phyloP scores from a whole-genome alignment of 2,329 filamentous ascomycete genomes.

The Penicillium sp. region DNA sequence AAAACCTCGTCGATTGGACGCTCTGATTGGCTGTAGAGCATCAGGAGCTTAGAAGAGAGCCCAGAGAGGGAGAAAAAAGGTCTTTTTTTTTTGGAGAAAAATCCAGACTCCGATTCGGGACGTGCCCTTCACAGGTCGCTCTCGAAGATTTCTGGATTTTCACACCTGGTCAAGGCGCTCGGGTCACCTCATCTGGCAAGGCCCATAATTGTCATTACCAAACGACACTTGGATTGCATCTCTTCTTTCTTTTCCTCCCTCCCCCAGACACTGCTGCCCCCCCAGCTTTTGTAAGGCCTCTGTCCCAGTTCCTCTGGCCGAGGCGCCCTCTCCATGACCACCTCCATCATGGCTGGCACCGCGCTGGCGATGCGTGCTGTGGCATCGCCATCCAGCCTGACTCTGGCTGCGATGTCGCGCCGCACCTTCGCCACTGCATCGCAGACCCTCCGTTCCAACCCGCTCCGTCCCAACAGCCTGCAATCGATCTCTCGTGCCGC shows the following conservation, averaged over 20 bases:
- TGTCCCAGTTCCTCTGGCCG: constrained; percentile 7
- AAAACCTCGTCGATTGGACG: constrained; percentile 13
- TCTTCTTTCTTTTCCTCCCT: constrained; percentile 3
- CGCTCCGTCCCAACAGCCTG: constrained; percentile 22
- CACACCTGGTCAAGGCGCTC: not conserved
- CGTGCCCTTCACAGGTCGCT: too few relatives aligned
- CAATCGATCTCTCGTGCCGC: constrained; percentile 31
- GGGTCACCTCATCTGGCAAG: not conserved
- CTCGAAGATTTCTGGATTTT: not conserved
- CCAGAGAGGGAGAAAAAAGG: not conserved
- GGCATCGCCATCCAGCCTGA: constrained; percentile 27
- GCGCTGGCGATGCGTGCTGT: constrained; percentile 31
- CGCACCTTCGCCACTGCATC: constrained; percentile 29
- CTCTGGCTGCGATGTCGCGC: constrained; percentile 33
- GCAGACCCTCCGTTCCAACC: constrained; percentile 22
- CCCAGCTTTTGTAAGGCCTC: constrained; percentile 1
- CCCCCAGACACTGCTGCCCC: not conserved
- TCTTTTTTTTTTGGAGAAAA: too few relatives aligned
- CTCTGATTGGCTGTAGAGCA: too few relatives aligned
- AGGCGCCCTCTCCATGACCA: constrained; percentile 16
- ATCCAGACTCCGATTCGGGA: too few relatives aligned
- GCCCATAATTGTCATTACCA: not conserved
- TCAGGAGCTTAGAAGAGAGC: too few relatives aligned
- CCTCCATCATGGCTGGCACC: constrained; percentile 31
- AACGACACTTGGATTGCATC: not conserved